phyloP scores from a whole-genome alignment of 2,329 filamentous ascomycete species.

The Stemphylium beticola region DNA sequence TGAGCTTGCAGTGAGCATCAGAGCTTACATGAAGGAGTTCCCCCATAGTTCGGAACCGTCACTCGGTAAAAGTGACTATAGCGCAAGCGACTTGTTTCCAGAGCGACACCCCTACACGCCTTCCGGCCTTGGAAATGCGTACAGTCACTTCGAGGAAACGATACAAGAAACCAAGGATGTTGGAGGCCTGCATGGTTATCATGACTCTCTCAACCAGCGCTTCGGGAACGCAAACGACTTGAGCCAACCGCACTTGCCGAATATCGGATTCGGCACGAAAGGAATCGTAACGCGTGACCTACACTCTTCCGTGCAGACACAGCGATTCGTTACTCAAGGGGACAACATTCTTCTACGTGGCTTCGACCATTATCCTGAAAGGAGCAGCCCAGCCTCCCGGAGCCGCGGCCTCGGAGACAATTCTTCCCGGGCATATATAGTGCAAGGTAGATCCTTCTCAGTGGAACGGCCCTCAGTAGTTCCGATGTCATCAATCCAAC shows the following conservation, averaged over 20 bases:
- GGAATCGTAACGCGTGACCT: constrained; percentile 8
- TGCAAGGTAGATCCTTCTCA: constrained; percentile 11
- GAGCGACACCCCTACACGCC: neutral
- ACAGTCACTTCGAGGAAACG: constrained; percentile 6
- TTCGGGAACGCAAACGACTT: constrained; percentile 22
- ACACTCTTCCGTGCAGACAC: neutral
- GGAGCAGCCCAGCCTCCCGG: constrained; percentile 8
- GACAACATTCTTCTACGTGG: constrained; percentile 18
- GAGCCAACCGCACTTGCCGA: constrained; percentile 16
- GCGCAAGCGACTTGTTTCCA: neutral
- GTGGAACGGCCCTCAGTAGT: neutral
- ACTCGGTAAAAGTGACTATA: neutral
- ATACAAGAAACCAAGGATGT: neutral
- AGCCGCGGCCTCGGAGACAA: constrained; percentile 1
- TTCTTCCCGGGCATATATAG: constrained; percentile 14
- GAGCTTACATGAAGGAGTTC: constrained; percentile 21
- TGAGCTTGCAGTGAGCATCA: neutral
- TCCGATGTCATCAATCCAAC: constrained; percentile 9
- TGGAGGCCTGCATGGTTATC: constrained; percentile 6
- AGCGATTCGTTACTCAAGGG: constrained; percentile 7
- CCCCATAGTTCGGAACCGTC: constrained; percentile 4
- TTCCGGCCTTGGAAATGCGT: neutral
- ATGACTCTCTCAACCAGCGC: neutral
- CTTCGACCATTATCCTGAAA: constrained; percentile 17
- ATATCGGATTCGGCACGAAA: constrained; percentile 8